Evolutionary conservation across 2,329 filamentous ascomycete genomes (phyloP).

Genomic region (Myriosclerotinia scirpicola): DNA sequence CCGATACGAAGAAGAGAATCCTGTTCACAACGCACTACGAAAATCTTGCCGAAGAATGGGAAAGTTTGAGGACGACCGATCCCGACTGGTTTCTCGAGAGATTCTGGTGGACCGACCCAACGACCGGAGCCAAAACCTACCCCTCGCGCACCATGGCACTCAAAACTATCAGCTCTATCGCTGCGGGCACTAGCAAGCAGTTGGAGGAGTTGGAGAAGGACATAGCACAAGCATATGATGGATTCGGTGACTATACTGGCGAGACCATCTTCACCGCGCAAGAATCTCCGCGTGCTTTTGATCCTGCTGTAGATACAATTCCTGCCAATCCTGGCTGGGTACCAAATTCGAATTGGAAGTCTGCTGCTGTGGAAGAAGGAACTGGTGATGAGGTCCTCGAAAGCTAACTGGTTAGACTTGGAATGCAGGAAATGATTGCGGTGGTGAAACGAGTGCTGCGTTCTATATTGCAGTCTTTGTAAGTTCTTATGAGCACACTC

Average conservation of each 20-base stretch:
- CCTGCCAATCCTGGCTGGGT: conserved; percentile 4
- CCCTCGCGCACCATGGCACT: background rate
- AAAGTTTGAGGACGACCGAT: background rate
- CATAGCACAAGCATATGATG: conserved; percentile 2
- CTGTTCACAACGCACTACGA: background rate
- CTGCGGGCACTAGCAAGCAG: background rate
- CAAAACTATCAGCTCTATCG: background rate
- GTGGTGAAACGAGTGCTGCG: too few relatives aligned
- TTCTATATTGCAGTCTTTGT: too few relatives aligned
- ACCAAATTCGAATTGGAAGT: background rate
- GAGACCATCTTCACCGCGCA: background rate
- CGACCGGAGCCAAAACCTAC: background rate
- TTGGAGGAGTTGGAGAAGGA: background rate
- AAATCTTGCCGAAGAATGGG: background rate
- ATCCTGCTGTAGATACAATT: conserved; percentile 3
- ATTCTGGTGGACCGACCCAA: conserved; percentile 3
- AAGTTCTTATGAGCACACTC: background rate
- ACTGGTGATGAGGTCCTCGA: background rate
- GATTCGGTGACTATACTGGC: background rate
- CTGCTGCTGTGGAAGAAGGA: too few relatives aligned
- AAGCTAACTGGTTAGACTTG: too few relatives aligned
- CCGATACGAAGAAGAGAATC: too few relatives aligned
- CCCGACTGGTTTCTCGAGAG: background rate
- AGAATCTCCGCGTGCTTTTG: background rate
- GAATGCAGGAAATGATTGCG: background rate